Evolutionary conservation across 2,329 filamentous ascomycete genomes (phyloP), one percentile per base, ranked within the genome.

Genomic region (Lasiodiplodia sp.): DNA sequence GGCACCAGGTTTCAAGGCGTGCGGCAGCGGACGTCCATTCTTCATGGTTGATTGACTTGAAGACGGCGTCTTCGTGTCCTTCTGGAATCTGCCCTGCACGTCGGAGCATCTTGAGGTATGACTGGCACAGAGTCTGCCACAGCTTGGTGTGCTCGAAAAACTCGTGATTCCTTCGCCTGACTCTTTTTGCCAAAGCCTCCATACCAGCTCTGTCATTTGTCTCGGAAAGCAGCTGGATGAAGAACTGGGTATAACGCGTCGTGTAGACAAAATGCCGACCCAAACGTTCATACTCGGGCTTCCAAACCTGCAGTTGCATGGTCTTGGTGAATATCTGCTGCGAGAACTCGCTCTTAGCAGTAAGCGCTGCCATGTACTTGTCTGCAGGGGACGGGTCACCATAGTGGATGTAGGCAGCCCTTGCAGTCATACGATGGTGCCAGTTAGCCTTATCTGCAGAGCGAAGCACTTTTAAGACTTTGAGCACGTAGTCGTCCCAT

Each of bases 251-350:
- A 75, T 97, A 97, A 71, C 92, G 90, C 60, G 92, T 90, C 0
- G 93, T 97, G 77, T 96, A 97, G 47, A 97, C 93, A 75, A 97
- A 96, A 78, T 97, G 94, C 21, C 94, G 88, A 0, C 94, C 94
- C 0, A 93, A 85, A 25, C 90, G 85, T 77, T 97, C 94, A 57
- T 92, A 90, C 72, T 97, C 94, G 47, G 94, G 96, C 73, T 94
- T 95, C 94, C 94, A 97, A 4, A 97, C 93, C 75, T 96, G 95
- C 78, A 97, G 90, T 1, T 92, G 91, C 91, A 97, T 97, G 0
- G 93, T 97, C 81, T 97, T 97, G 49, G 94, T 97, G 72, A 97
- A 95, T 66, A 97, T 91, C 52, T 97, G 91, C 66, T 88, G 86
- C 62, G 93, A 94, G 16, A 96, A 87, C 67, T 95, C 92, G 75